phyloP scores from a whole-genome alignment of 2,329 filamentous ascomycete species.

The Capronia coronata region DNA sequence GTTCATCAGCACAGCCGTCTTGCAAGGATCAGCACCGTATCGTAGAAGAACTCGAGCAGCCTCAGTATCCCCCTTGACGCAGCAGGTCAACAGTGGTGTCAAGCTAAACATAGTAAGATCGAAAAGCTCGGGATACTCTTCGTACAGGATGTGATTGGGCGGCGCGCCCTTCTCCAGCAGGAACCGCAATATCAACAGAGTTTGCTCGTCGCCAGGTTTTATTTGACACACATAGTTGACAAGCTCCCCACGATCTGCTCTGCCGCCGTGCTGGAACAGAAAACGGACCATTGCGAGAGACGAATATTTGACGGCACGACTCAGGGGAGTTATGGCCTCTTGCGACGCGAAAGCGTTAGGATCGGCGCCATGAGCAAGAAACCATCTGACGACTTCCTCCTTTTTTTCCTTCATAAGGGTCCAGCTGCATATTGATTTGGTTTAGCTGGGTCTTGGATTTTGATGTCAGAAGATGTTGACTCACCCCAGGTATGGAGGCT shows the following conservation, averaged over 20 bases:
- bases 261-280: background rate
- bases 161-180: background rate
- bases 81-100: background rate
- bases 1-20: too few species aligned
- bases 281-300: background rate
- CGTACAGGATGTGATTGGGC: background rate
- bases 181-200: background rate
- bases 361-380: conserved; percentile 6
- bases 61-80: too few species aligned
- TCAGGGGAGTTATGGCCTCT: conserved; percentile 4
- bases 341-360: conserved; percentile 6
- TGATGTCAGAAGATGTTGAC: too few species aligned
- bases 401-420: conserved; percentile 2
- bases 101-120: background rate
- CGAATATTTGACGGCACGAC: conserved; percentile 8
- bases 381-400: conserved; percentile 8
- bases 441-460: too few species aligned
- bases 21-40: too few species aligned
- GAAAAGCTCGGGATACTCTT: background rate
- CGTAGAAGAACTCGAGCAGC: too few species aligned
- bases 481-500: conserved; percentile 4
- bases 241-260: background rate
- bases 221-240: background rate
- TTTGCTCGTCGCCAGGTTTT: background rate
- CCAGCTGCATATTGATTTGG: background rate